Evolutionary conservation across 1,139 yeast species (phyloP).

Genomic region (Yamadazyma spencermartinsiae): DNA sequence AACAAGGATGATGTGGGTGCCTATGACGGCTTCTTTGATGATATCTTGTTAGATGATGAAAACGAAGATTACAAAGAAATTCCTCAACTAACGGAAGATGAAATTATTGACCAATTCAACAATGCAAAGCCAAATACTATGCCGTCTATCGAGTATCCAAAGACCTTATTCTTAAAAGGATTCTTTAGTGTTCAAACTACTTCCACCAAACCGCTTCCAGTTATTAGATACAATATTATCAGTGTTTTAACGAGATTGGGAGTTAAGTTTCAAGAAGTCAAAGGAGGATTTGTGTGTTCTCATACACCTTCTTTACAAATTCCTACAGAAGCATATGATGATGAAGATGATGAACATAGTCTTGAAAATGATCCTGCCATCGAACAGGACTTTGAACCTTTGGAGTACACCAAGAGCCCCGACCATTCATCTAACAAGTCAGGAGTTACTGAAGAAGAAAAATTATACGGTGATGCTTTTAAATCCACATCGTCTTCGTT

Average conservation of each 20-base stretch:
- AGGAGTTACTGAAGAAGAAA: slow-evolving; percentile 38
- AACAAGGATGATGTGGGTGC: slow-evolving; percentile 21
- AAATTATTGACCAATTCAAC: slow-evolving; percentile 66
- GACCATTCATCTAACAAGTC: slow-evolving; percentile 20
- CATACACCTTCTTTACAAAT: slow-evolving; percentile 56
- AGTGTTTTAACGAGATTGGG: slow-evolving; percentile 75
- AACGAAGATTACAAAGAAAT: slow-evolving; percentile 32
- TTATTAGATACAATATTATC: slow-evolving; percentile 82
- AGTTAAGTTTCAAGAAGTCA: slow-evolving; percentile 83
- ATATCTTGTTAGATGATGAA: slow-evolving; percentile 50
- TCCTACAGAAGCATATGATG: slow-evolving; percentile 13
- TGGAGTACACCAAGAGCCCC: not conserved
- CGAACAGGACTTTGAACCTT: slow-evolving; percentile 1
- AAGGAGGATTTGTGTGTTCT: slow-evolving; percentile 90
- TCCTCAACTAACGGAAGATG: slow-evolving; percentile 56
- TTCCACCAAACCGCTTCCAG: slow-evolving; percentile 87
- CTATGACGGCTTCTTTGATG: slow-evolving; percentile 65
- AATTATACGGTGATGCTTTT: slow-evolving; percentile 47
- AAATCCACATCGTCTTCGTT: slow-evolving; percentile 37
- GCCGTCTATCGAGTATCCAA: slow-evolving; percentile 94
- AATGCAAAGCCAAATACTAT: slow-evolving; percentile 74
- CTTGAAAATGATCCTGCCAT: slow-evolving; percentile 21
- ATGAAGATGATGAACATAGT: slow-evolving; percentile 29
- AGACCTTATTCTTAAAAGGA: slow-evolving; percentile 88
- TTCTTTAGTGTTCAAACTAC: slow-evolving; percentile 95